Conservation (phyloP, 129 eudicot species). For the Dittrichia graveolens region DNA sequence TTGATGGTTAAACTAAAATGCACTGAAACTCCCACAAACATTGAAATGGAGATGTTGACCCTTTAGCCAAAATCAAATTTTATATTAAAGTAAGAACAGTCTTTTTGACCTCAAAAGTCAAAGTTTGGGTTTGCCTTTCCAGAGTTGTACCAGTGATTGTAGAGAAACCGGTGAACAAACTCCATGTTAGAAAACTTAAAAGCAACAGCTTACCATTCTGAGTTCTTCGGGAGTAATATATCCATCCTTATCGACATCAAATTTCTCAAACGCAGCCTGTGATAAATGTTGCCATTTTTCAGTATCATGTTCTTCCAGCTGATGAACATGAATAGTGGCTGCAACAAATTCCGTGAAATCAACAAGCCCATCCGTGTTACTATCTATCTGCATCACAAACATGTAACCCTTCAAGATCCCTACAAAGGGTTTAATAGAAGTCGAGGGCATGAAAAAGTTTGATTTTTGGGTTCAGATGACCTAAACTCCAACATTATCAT, state of each 20-base stretch:
- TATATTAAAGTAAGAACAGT: background rate
- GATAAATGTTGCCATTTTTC: slow-evolving; percentile 85
- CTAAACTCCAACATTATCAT: background rate
- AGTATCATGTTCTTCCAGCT: slow-evolving; percentile 74
- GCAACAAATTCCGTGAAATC: slow-evolving; percentile 95
- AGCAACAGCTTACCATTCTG: slow-evolving; percentile 55
- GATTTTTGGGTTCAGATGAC: background rate
- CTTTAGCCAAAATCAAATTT: background rate
- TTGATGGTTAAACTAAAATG: background rate
- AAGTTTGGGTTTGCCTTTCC: background rate
- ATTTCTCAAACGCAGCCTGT: slow-evolving; percentile 90
- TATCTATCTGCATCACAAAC: slow-evolving; percentile 73
- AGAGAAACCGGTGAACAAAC: background rate
- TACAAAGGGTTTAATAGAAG: background rate
- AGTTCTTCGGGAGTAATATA: slow-evolving; percentile 92
- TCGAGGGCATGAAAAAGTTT: background rate
- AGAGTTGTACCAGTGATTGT: background rate
- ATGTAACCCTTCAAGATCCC: background rate
- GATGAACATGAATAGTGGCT: slow-evolving; percentile 94
- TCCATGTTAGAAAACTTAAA: slow-evolving; percentile 4
- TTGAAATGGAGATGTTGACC: background rate
- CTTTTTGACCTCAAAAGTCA: slow-evolving; percentile 23
- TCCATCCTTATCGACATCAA: slow-evolving; percentile 92
- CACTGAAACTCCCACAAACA: background rate
- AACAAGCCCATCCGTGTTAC: slow-evolving; percentile 88